Conservation (phyloP, 1,139 yeast genomes). For the Candida gigantensis region DNA sequence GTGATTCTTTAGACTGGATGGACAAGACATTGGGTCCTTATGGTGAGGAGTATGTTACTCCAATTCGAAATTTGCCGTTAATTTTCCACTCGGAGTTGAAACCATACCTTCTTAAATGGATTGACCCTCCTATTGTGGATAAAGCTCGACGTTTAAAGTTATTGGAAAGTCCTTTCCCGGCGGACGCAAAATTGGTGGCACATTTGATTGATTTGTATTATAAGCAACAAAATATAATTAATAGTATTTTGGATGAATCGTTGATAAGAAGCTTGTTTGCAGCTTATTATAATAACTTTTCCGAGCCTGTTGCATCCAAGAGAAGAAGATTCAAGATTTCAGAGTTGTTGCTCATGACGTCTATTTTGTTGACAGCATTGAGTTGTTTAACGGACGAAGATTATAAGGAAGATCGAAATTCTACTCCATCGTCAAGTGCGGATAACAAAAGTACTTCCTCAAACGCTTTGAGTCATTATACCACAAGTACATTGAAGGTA, state of each 20-base stretch:
- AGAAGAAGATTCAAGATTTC: conserved; percentile 22
- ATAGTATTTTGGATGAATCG: conserved; percentile 18
- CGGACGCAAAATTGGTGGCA: conserved; percentile 23
- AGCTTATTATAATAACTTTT: conserved; percentile 19
- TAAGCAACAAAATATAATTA: conserved; percentile 17
- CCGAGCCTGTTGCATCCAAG: conserved; percentile 9
- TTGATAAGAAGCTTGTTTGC: conserved; percentile 23
- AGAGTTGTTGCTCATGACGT: conserved; percentile 36
- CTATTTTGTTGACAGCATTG: conserved; percentile 29
- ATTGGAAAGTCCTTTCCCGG: conserved; percentile 31
- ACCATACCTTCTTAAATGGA: conserved; percentile 29
- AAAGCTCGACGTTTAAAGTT: conserved; percentile 20
- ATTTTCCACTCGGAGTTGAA: conserved; percentile 24
- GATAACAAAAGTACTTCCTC: background rate
- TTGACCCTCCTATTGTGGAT: conserved; percentile 34
- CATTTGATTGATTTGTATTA: conserved; percentile 25
- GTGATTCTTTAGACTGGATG: conserved; percentile 38
- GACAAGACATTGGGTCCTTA: conserved; percentile 26
- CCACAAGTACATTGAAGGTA: conserved; percentile 10
- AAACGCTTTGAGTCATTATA: conserved; percentile 11
- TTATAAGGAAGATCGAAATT: conserved; percentile 7
- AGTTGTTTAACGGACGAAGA: conserved; percentile 21
- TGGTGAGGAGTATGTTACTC: conserved; percentile 23
- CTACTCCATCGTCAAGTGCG: conserved; percentile 6
- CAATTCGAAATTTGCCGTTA: conserved; percentile 34